A percentile compares a stretch with the other conserved stretches of the same genome.
These are phyloP conservation scores for Aspergillus sclerotiicarbonarius DNA, from an alignment of 495 filamentous ascomycete genomes.

Conservation along the genomic window DNA sequence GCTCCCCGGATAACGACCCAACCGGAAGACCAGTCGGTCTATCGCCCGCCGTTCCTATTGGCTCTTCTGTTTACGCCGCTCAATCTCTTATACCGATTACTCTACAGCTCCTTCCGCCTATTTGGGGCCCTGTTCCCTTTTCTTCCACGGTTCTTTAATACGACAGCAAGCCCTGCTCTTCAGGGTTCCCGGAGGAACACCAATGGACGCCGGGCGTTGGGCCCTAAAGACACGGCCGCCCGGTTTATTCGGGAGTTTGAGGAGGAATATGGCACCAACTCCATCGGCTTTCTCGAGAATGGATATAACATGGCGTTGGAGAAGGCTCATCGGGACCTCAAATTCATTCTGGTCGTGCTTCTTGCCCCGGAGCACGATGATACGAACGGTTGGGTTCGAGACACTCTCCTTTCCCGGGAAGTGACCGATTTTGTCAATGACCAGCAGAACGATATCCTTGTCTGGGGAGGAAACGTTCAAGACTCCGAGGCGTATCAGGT, in stretches of 20 bases:
- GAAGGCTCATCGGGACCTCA: constrained; percentile 82
- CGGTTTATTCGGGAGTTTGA: constrained; percentile 90
- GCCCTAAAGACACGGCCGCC: constrained; percentile 82
- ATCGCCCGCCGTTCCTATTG: constrained; percentile 70
- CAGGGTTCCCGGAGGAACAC: constrained; percentile 57
- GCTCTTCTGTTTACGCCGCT: constrained; percentile 79
- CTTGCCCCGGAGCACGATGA: constrained; percentile 92
- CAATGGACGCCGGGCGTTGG: constrained; percentile 67
- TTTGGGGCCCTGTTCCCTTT: constrained; percentile 78
- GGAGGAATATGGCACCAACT: constrained; percentile 76
- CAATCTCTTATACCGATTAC: constrained; percentile 67
- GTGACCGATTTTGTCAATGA: constrained; percentile 70
- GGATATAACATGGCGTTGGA: constrained; percentile 91
- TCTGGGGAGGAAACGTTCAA: constrained; percentile 90
- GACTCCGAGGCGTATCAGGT: constrained; percentile 95
- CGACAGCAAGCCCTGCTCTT: constrained; percentile 46
- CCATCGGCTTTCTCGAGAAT: constrained; percentile 73
- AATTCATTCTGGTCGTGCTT: constrained; percentile 82
- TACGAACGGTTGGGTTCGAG: constrained; percentile 74
- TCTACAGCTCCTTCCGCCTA: constrained; percentile 60
- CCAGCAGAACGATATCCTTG: constrained; percentile 67
- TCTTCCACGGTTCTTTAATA: constrained; percentile 67
- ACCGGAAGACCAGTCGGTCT: constrained; percentile 58
- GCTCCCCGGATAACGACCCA: constrained; percentile 83
- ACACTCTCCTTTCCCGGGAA: constrained; percentile 75